Base-by-base conservation (phyloP, 78 protist species). In the Mantamonas sphyraenae region DNA sequence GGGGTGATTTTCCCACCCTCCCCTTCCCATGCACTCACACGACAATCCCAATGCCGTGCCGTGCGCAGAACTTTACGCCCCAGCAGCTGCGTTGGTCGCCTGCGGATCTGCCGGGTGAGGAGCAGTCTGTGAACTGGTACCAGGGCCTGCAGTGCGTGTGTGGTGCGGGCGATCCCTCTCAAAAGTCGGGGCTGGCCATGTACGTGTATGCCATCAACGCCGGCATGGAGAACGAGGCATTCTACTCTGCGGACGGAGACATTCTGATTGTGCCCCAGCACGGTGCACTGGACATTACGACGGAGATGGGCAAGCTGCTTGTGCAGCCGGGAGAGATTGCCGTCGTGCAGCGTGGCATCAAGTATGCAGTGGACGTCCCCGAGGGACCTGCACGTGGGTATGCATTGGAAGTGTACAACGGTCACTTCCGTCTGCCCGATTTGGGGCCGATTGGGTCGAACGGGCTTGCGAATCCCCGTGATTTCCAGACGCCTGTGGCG, bases 371-470 rank as follows among this genome's bases (percentile, higher is more conserved):
- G 33, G n/a, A 8, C 60, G 59, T 86, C 19, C 50, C 61, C 47
- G 81, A 76, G 35, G 59, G 84, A 19, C 61, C 51, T 38, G 24
- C 73, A 16, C 70, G 97, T 35, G 98, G 96, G 33, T 94, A 94
- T 60, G 65, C 91, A 35, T 47, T 35, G 17, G 98, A 94, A 63
- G 80, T 91, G 14, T 94, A 74, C 67, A 74, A 84, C 33, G 38
- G 80, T 10, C 95, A 91, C 69, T 94, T 90, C 73, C 43, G 55
- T 26, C 31, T 91, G 8, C 98, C 98, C 34, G 93, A 88, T 39
- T 84, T 87, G 28, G 98, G 98, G 26, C 96, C 96, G 37, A 94
- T 94, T 73, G 98, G 84, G 2, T 92, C 98, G 28, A 91, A 91
- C 68, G 98, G 98, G 33, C 82, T 94, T 0, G 95, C 96, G n/a